Evolutionary conservation across 805 yeast genomes (phyloP).

Genomic region (Jamesozyma spencerorum): DNA sequence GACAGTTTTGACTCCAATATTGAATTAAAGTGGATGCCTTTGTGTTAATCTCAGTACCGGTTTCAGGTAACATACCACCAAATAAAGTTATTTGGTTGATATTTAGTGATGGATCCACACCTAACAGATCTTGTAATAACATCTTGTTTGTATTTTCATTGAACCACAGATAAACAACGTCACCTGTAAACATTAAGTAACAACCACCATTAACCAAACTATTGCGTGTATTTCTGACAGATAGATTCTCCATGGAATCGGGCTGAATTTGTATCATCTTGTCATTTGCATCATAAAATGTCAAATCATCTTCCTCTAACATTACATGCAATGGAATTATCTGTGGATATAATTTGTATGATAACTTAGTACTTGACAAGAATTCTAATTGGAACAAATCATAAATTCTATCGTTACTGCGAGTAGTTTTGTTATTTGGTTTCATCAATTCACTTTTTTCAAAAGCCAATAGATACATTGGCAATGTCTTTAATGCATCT

Average conservation of each 20-base stretch:
- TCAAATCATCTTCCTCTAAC: slow-evolving; percentile 43
- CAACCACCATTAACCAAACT: slow-evolving; percentile 58
- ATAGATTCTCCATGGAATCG: slow-evolving; percentile 40
- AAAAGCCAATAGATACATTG: slow-evolving; percentile 58
- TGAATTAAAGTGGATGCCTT: slow-evolving; percentile 58
- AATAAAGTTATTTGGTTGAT: slow-evolving; percentile 19
- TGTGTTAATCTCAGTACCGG: slow-evolving; percentile 57
- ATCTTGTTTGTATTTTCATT: slow-evolving; percentile 59
- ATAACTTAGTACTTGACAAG: slow-evolving; percentile 44
- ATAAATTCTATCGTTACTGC: slow-evolving; percentile 58
- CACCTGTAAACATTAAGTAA: slow-evolving; percentile 67
- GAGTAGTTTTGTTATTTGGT: slow-evolving; percentile 29
- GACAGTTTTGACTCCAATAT: slow-evolving; percentile 32
- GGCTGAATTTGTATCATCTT: slow-evolving; percentile 31
- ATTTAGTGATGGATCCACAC: slow-evolving; percentile 33
- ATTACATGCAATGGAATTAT: slow-evolving; percentile 64
- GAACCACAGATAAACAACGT: slow-evolving; percentile 49
- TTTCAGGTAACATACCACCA: slow-evolving; percentile 51
- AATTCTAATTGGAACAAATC: slow-evolving; percentile 36
- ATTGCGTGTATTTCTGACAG: slow-evolving; percentile 31
- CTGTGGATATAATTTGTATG: slow-evolving; percentile 70
- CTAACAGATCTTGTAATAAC: slow-evolving; percentile 68
- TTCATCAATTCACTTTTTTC: slow-evolving; percentile 57
- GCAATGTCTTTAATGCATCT: slow-evolving; percentile 61
- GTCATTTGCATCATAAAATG: slow-evolving; percentile 35